Evolutionary conservation across 441 rosid species (phyloP).

Genomic region (Adansonia madagascariensis): DNA sequence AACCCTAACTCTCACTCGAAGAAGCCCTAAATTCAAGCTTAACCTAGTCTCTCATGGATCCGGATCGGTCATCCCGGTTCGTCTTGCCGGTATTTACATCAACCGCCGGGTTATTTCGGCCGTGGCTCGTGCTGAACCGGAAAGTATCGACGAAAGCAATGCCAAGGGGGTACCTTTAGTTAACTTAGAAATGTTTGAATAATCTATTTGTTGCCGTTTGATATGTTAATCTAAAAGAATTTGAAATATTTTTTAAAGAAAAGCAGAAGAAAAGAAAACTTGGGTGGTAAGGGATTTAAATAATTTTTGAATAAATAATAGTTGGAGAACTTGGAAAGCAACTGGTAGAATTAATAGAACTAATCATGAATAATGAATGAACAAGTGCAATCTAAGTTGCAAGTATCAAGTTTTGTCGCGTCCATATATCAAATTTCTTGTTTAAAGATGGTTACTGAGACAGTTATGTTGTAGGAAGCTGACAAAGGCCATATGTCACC

Average conservation of each 20-base stretch:
- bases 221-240: background rate
- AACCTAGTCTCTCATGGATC: slow-evolving; percentile 38
- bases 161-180: slow-evolving; percentile 42
- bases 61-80: slow-evolving; percentile 36
- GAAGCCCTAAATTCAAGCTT: slow-evolving; percentile 36
- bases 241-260: background rate
- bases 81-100: slow-evolving; percentile 28
- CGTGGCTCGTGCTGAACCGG: slow-evolving; percentile 52
- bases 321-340: background rate
- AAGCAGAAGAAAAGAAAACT: background rate
- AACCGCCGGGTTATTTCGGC: slow-evolving; percentile 50
- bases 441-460: slow-evolving; percentile 36
- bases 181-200: background rate
- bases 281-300: slow-evolving; percentile 2
- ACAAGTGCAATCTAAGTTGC: background rate
- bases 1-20: slow-evolving; percentile 42
- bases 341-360: background rate
- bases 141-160: slow-evolving; percentile 46
- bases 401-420: background rate
- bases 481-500: slow-evolving; percentile 40
- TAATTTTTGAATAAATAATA: background rate
- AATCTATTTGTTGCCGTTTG: background rate
- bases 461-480: slow-evolving; percentile 56
- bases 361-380: background rate
- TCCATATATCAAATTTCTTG: background rate